Percentiles rank a stretch among this genome's conserved stretches.
Evolutionary conservation across 805 yeast species (phyloP).

Genomic region (Jamesozyma lodderae): DNA sequence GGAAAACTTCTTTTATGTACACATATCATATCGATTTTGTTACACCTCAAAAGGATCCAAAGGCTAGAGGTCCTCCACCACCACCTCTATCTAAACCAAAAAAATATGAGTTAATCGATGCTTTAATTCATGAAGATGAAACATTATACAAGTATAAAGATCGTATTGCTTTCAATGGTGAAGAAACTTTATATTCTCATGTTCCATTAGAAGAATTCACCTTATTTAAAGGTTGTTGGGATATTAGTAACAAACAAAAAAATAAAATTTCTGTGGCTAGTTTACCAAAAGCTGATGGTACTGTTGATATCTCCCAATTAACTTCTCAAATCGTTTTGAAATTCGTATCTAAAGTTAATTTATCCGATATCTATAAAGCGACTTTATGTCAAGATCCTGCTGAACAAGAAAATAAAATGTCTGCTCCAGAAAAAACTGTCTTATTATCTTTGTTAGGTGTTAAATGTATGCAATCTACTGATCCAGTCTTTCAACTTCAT

Average conservation of each 20-base stretch:
- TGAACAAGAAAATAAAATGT: constrained; percentile 17
- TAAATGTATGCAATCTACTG: constrained; percentile 10
- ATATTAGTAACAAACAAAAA: constrained; percentile 14
- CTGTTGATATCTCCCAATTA: constrained; percentile 5
- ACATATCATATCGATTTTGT: constrained; percentile 15
- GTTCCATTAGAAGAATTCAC: constrained; percentile 20
- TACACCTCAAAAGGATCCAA: constrained; percentile 1
- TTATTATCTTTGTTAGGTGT: constrained; percentile 16
- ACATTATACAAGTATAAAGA: constrained; percentile 14
- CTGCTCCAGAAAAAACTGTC: constrained; percentile 11
- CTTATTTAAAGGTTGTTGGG: constrained; percentile 20
- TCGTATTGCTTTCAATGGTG: constrained; percentile 19
- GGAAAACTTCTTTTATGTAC: constrained; percentile 16
- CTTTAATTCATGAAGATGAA: constrained; percentile 16
- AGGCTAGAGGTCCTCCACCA: constrained; percentile 7
- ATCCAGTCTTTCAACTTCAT: constrained; percentile 15
- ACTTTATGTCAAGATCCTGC: constrained; percentile 12
- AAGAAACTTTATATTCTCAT: constrained; percentile 17
- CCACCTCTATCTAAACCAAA: constrained; percentile 15
- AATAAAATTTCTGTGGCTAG: constrained; percentile 4
- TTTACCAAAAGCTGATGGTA: not conserved
- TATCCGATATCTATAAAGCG: constrained; percentile 15
- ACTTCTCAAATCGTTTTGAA: constrained; percentile 13
- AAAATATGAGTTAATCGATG: constrained; percentile 14
- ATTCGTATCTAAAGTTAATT: constrained; percentile 11